A percentile compares a stretch with the other conserved stretches of the same genome.
Evolutionary conservation across 2,329 filamentous ascomycete genomes (phyloP).

Genomic region (Clonostachys rhizophaga): DNA sequence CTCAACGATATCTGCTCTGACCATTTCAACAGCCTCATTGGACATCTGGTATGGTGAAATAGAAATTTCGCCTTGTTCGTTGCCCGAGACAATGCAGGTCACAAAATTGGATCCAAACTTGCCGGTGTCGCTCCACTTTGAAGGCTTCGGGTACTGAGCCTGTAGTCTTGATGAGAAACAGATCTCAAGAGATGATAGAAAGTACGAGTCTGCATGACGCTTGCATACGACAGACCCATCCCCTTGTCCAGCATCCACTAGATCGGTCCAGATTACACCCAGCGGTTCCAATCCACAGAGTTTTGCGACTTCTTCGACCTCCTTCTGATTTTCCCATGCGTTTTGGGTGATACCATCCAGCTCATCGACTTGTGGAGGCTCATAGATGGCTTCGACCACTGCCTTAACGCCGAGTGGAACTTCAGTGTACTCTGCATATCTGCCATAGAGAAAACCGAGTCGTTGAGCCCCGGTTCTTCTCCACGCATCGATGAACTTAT

Average conservation of each 20-base stretch:
- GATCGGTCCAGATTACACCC: slow-evolving; percentile 91
- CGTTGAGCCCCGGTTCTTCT: slow-evolving; percentile 79
- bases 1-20: slow-evolving; percentile 89
- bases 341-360: slow-evolving; percentile 80
- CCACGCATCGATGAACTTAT: slow-evolving; percentile 91
- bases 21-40: slow-evolving; percentile 95
- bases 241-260: slow-evolving; percentile 74
- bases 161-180: slow-evolving; percentile 85
- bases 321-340: slow-evolving; percentile 79
- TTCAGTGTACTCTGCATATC: slow-evolving; percentile 85
- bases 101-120: slow-evolving; percentile 95
- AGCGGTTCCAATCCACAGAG: slow-evolving; percentile 84
- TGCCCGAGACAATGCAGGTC: slow-evolving; percentile 91
- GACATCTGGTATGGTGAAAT: slow-evolving; percentile 94
- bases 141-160: slow-evolving; percentile 80
- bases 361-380: slow-evolving; percentile 88
- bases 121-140: slow-evolving; percentile 96
- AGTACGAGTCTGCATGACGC: slow-evolving; percentile 92
- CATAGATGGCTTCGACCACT: slow-evolving; percentile 94
- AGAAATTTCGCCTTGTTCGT: slow-evolving; percentile 81
- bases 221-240: slow-evolving; percentile 92
- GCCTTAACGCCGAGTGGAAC: slow-evolving; percentile 94
- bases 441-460: slow-evolving; percentile 85
- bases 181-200: slow-evolving; percentile 86
- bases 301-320: slow-evolving; percentile 74